Evolutionary conservation across 148 eudicot species (phyloP).

Genomic region (Chenopodium quinoa): DNA sequence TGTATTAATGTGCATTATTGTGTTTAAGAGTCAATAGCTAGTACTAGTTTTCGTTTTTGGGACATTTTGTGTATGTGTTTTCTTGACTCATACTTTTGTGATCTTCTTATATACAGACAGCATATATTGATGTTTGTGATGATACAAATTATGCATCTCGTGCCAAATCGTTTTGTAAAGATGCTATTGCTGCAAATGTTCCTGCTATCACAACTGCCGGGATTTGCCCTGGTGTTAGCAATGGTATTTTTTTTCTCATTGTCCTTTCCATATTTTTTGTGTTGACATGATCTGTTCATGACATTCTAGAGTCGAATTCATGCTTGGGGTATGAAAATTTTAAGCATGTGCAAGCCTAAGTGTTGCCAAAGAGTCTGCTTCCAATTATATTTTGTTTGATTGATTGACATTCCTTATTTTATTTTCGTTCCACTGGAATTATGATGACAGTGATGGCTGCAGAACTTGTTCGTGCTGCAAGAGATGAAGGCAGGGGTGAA

Average conservation of each 20-base stretch:
- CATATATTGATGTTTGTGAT: slow-evolving; percentile 94
- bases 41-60: background rate
- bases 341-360: background rate
- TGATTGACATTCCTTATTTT: background rate
- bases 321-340: background rate
- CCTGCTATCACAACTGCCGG: slow-evolving; percentile 96
- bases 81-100: slow-evolving; percentile 10
- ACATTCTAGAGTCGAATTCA: background rate
- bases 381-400: background rate
- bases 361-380: background rate
- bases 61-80: background rate
- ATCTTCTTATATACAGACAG: slow-evolving; percentile 54
- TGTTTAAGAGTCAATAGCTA: background rate
- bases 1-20: too few species aligned
- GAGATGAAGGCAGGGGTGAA: slow-evolving; percentile 61
- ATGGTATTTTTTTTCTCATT: slow-evolving; percentile 43
- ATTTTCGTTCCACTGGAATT: slow-evolving; percentile 1
- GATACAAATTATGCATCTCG: slow-evolving; percentile 76
- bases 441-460: slow-evolving; percentile 90
- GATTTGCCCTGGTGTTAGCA: slow-evolving; percentile 99
- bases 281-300: background rate
- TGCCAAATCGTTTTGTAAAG: slow-evolving; percentile 74
- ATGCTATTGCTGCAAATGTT: slow-evolving; percentile 70
- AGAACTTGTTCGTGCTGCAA: slow-evolving; percentile 81
- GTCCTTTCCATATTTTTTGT: slow-evolving; percentile 1